phyloP scores from a whole-genome alignment of 352 stramenopile genomes.

The Pythium guiyangense region DNA sequence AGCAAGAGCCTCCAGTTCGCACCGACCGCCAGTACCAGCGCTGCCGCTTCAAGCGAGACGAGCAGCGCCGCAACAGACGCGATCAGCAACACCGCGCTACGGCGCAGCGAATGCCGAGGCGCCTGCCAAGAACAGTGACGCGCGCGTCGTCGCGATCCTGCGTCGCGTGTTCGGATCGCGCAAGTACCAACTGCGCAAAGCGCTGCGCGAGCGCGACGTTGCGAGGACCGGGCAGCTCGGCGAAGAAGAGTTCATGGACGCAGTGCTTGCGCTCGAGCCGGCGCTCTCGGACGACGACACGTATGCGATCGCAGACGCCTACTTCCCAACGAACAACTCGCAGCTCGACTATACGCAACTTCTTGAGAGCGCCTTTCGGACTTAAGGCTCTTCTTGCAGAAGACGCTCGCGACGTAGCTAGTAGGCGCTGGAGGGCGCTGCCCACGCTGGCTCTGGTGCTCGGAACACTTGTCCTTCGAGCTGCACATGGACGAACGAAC shows the following conservation, averaged over 20 bases:
- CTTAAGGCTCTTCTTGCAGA: slow-evolving; percentile 6
- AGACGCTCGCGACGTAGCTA: slow-evolving; percentile 8
- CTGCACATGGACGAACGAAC: slow-evolving; percentile 18
- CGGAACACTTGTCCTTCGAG: slow-evolving; percentile 64
- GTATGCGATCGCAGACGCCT: slow-evolving; percentile 64
- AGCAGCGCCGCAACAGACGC: no score
- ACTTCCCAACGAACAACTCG: slow-evolving; percentile 73
- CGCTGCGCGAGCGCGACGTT: slow-evolving; percentile 49
- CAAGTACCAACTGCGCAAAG: slow-evolving; percentile 74
- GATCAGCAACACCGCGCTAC: neutral
- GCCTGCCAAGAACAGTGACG: slow-evolving; percentile 5
- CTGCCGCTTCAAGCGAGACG: neutral
- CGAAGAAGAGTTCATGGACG: slow-evolving; percentile 80
- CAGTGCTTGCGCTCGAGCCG: slow-evolving; percentile 49
- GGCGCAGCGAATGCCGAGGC: neutral
- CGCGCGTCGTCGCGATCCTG: slow-evolving; percentile 38
- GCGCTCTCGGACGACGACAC: slow-evolving; percentile 65
- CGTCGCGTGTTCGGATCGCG: slow-evolving; percentile 45
- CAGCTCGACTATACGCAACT: slow-evolving; percentile 63
- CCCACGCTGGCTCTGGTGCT: slow-evolving; percentile 60
- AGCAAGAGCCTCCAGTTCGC: neutral
- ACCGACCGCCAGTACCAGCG: slow-evolving; percentile 1
- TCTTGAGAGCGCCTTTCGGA: slow-evolving; percentile 60
- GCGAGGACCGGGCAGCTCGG: slow-evolving; percentile 47
- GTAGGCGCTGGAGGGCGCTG: slow-evolving; percentile 33